These are phyloP conservation scores for Trichoderma sp. DNA, from an alignment of 2,329 filamentous ascomycete species.

Conservation along the genomic window DNA sequence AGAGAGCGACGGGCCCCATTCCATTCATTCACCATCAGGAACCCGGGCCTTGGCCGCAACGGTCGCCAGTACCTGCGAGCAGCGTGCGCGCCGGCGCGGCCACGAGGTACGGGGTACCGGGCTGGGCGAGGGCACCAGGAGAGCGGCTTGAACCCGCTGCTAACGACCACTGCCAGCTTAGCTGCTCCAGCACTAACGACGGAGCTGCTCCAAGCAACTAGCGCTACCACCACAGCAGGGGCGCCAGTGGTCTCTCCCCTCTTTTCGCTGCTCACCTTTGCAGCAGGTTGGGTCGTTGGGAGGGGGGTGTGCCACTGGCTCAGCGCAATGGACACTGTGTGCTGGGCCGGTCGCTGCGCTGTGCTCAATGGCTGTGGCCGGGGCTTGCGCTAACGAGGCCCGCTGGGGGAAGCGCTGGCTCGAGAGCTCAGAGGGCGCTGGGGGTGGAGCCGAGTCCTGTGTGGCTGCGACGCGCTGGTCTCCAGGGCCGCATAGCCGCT, in stretches of 20 bases:
- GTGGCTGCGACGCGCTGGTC: conserved; percentile 18
- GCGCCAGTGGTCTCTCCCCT: background rate
- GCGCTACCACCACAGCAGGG: background rate
- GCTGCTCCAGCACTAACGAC: background rate
- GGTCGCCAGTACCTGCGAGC: background rate
- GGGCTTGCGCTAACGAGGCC: background rate
- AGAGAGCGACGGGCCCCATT: background rate
- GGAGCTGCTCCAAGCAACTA: background rate
- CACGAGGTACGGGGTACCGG: conserved; percentile 12
- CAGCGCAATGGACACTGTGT: background rate
- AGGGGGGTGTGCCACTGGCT: background rate
- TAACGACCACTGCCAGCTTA: background rate
- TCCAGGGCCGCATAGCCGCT: conserved; percentile 13
- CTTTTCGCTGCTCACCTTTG: background rate
- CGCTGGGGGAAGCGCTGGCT: background rate
- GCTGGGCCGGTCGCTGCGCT: background rate
- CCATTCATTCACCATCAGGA: conserved; percentile 4
- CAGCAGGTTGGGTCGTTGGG: background rate
- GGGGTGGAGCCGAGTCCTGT: conserved; percentile 4
- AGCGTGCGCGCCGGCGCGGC: background rate
- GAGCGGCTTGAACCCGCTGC: background rate
- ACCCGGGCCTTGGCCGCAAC: background rate
- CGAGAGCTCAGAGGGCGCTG: conserved; percentile 16
- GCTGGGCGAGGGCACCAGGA: background rate
- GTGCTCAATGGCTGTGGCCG: background rate